Evolutionary conservation across 805 yeast species (phyloP), one percentile per base, ranked within the genome.

Genomic region (Wickerhamiella occidentalis): DNA sequence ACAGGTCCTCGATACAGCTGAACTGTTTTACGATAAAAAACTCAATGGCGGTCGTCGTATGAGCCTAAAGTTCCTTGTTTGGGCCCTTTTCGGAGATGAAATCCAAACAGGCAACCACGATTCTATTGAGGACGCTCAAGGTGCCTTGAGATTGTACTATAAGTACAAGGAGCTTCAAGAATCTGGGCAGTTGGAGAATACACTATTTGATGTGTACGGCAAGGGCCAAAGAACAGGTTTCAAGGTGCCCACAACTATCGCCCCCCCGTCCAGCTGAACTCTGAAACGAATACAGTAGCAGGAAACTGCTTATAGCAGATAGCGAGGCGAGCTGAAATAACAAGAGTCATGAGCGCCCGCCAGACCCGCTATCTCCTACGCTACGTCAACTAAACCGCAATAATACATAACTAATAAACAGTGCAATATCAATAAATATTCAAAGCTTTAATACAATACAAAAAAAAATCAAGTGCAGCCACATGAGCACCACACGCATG

Each of bases 51-150:
- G 82, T 59, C 69, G 98, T 52, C 82, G 79, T 53, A 69, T 92
- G 30, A 85, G 95, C 3, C 73, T 92, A 56, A 82, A 90, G 60
- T 92, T 86, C 62, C 68, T 92, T 61, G 86, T 94, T 11, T 87
- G 87, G 73, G 78, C 78, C 25, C 70, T 90, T 43, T 69, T 92
- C 48, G 75, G 75, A 29, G 79, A 78, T 53, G 74, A 78, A 45
- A 94, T 94, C 28, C 99, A 92, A 63, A 79, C 78, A 2, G 95
- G 92, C 1, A 90, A 90, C 61, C 99, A 92, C 65, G 97, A 94
- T 62, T 90, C 97, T 0, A 87, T 92, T 41, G 98, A 92, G 61
- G 99, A 92, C 68, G 96, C 99, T 0, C 69, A 72, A 50, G 82
- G 94, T 9, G 97, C 99, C 0, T 71, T 92, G 56, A 64, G 76